phyloP scores from a whole-genome alignment of 2,329 filamentous ascomycete species.

The Colletotrichum sp. region DNA sequence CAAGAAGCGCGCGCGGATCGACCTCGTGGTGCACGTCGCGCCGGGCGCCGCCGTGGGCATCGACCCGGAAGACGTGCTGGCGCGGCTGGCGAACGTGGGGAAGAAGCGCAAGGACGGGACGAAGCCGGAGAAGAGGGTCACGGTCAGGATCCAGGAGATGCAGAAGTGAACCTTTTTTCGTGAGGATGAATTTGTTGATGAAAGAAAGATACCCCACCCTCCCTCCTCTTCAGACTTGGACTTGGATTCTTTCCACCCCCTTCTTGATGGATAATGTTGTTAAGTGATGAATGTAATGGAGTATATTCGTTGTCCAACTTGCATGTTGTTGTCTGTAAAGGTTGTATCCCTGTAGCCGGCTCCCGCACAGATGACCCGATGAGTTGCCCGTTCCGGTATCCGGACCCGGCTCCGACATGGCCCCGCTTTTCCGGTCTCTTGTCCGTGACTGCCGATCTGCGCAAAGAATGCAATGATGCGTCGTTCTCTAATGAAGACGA shows the following conservation, averaged over 20 bases:
- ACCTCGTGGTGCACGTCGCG: constrained; percentile 39
- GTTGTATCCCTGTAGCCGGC: neutral
- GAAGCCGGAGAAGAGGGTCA: constrained; percentile 21
- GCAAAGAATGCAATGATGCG: neutral
- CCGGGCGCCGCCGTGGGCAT: constrained; percentile 32
- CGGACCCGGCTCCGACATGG: neutral
- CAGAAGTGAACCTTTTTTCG: neutral
- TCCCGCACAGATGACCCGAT: neutral
- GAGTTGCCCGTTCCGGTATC: neutral
- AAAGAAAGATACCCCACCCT: neutral
- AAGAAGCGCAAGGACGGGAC: constrained; percentile 21
- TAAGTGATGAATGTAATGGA: neutral
- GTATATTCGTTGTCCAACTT: neutral
- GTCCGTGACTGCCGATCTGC: neutral
- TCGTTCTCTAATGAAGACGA: neutral
- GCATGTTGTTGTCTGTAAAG: neutral
- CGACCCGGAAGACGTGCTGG: constrained; percentile 34
- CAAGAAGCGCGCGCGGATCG: constrained; percentile 37
- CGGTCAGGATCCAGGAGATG: constrained; percentile 16
- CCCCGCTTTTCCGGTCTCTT: neutral
- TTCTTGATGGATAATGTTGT: neutral
- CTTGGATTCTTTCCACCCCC: too few species aligned
- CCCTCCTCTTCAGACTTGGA: neutral
- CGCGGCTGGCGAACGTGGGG: constrained; percentile 11
- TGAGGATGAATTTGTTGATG: neutral